Base-by-base conservation (phyloP, 2,329 filamentous ascomycete genomes). In the Coniella lustricola region DNA sequence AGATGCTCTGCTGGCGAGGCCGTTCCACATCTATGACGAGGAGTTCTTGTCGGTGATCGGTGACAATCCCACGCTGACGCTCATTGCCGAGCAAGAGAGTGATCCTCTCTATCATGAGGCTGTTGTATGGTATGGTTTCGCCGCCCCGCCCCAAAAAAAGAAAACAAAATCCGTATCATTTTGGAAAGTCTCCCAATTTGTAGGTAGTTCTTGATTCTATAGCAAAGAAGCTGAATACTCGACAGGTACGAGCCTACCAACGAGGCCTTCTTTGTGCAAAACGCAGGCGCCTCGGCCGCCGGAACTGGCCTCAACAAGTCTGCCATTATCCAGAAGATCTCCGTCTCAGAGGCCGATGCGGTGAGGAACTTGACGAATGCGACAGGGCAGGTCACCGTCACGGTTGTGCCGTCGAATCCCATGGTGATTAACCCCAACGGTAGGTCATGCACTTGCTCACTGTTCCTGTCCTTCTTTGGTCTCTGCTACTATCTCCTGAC, bases 101-200 rank as follows among this genome's bases (percentile, higher is more conserved):
- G 66, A 76, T 40, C 73, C 73, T 0, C 55, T 76, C 4, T 80
- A 76, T 38, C 77, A 80, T 47, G 77, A 81, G 55, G 76, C 76
- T 7, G 72, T 76, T 9, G 67, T 76, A 0, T 80, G 74, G 73
- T 71, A 67, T 10, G 16, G n/a, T n/a, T n/a, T n/a, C n/a, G n/a
- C n/a, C n/a, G n/a, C n/a, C n/a, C n/a, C n/a, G n/a, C n/a, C n/a
- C n/a, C n/a, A n/a, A n/a, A n/a, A n/a, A n/a, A n/a, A n/a, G n/a
- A n/a, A n/a, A n/a, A 9, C 20, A 16, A 17, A 13, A 35, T 32
- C 33, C n/a, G n/a, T n/a, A n/a, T n/a, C n/a, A n/a, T n/a, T n/a
- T n/a, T n/a, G n/a, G n/a, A n/a, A n/a, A n/a, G n/a, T n/a, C n/a
- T n/a, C n/a, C n/a, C n/a, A n/a, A n/a, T n/a, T n/a, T n/a, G n/a